Conservation (phyloP, 2,329 filamentous ascomycete genomes). For the Plectosphaerella sp. region DNA sequence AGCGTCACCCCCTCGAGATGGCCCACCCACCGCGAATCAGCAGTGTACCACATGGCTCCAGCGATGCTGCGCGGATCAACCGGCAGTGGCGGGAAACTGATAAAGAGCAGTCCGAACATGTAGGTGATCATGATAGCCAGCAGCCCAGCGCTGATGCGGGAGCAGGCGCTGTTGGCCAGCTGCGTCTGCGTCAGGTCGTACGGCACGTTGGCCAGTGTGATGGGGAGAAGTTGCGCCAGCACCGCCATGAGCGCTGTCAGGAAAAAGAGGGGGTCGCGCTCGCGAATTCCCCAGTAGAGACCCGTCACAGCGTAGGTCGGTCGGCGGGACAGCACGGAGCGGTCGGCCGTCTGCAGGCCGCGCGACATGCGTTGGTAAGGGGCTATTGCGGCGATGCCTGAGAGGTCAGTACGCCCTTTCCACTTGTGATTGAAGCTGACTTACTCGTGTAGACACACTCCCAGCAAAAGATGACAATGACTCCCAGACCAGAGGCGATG, state of each 20-base stretch:
- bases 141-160: slow-evolving; percentile 31
- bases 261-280: slow-evolving; percentile 33
- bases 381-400: slow-evolving; percentile 39
- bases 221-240: slow-evolving; percentile 43
- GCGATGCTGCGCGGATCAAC: slow-evolving; percentile 42
- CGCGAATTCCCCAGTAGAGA: slow-evolving; percentile 28
- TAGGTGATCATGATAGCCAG: slow-evolving; percentile 37
- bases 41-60: slow-evolving; percentile 38
- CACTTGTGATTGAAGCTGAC: slow-evolving; percentile 8
- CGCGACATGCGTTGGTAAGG: slow-evolving; percentile 36
- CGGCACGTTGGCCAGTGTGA: slow-evolving; percentile 43
- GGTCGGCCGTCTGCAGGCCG: slow-evolving; percentile 25
- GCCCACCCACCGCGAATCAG: slow-evolving; percentile 9
- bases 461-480: slow-evolving; percentile 36
- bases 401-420: slow-evolving; percentile 3
- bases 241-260: slow-evolving; percentile 36
- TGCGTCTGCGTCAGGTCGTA: slow-evolving; percentile 37
- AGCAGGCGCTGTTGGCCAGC: slow-evolving; percentile 33
- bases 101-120: slow-evolving; percentile 32
- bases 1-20: slow-evolving; percentile 10
- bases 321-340: slow-evolving; percentile 35
- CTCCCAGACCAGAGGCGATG: slow-evolving; percentile 33
- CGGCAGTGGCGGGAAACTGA: slow-evolving; percentile 38
- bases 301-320: slow-evolving; percentile 41
- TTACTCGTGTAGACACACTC: slow-evolving; percentile 31